Evolutionary conservation across 352 stramenopile species (phyloP), one percentile per base, ranked within the genome.

Genomic region (Phytophthora capsici): DNA sequence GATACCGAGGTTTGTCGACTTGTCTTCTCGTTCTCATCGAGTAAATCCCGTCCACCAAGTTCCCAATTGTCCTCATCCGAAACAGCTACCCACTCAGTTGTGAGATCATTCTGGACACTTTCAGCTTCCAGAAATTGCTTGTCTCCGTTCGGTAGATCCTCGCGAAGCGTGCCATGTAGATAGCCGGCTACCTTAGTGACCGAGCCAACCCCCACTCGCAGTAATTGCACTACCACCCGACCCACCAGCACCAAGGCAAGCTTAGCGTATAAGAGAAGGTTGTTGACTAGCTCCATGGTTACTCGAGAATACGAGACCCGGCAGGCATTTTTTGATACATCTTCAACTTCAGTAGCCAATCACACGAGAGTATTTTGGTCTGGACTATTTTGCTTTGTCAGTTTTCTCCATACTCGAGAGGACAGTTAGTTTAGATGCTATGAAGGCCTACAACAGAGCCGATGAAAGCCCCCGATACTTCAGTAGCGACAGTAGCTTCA

Each of bases 341-440:
- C 66, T 75, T 75, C 66, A 71, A 71, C 55, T 41, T 44, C 38
- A 16, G 53, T 28, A 40, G 36, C 66, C 66, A 45, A 20, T 55
- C 10, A 47, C 19, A 54, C 41, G 26, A 46, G 30, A 52, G 30
- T 6, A 60, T 36, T 61, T 43, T 60, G 63, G 14, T 37, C 1
- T 19, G 16, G 23, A 47, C 50, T 40, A 49, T 38, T 37, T 28
- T 36, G 28, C 47, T 57, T 48, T 4, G 46, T 61, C 48, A 43
- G 63, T 66, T 71, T 61, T 19, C 28, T 4, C 28, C 28, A 34
- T 30, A 30, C 26, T 30, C 26, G 26, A 30, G 26, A 30, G 8
- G 9, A 14, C 28, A 34, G 28, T 36, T 45, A 45, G 14, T 38
- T 17, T 13, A 51, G 26, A 48, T 6, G 40, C 16, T 55, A 48